A percentile compares a stretch with the other conserved stretches of the same genome.
Evolutionary conservation across 768 basidiomycete species (phyloP).

Genomic region (Tylopilus vinaceipallidus): DNA sequence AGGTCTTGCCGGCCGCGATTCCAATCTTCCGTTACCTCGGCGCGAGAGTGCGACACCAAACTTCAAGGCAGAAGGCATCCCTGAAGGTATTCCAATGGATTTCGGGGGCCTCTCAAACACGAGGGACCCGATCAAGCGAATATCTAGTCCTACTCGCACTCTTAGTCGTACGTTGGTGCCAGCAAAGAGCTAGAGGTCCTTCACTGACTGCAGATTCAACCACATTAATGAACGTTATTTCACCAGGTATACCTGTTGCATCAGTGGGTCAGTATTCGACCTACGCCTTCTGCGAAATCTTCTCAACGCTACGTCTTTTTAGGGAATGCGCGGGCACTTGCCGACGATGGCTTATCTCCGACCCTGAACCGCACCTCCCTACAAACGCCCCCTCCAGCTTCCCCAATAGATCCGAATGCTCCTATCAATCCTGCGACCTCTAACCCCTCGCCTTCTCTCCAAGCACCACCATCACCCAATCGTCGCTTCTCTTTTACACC

Average conservation of each 20-base stretch:
- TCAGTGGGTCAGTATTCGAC: conserved; percentile 61
- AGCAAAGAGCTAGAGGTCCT: conserved; percentile 18
- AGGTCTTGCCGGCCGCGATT: conserved; percentile 73
- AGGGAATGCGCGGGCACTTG: conserved; percentile 84
- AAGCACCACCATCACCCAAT: conserved; percentile 47
- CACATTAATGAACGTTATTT: conserved; percentile 25
- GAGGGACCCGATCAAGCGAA: conserved; percentile 45
- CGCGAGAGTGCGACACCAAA: conserved; percentile 42
- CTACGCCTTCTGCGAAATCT: neutral
- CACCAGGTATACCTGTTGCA: conserved; percentile 69
- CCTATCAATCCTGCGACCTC: conserved; percentile 25
- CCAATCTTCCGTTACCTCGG: conserved; percentile 66
- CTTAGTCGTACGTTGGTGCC: conserved; percentile 65
- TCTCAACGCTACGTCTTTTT: conserved; percentile 22
- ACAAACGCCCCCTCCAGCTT: conserved; percentile 30
- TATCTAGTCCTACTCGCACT: conserved; percentile 72
- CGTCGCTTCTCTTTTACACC: conserved; percentile 63
- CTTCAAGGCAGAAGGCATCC: conserved; percentile 53
- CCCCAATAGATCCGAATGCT: conserved; percentile 37
- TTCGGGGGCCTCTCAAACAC: conserved; percentile 44
- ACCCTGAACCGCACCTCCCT: conserved; percentile 31
- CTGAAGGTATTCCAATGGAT: conserved; percentile 69
- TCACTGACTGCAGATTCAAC: conserved; percentile 20
- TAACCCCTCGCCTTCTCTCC: conserved; percentile 38
- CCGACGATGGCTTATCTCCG: conserved; percentile 61